Conservation (phyloP, 129 eudicot species). For the Apium graveolens region DNA sequence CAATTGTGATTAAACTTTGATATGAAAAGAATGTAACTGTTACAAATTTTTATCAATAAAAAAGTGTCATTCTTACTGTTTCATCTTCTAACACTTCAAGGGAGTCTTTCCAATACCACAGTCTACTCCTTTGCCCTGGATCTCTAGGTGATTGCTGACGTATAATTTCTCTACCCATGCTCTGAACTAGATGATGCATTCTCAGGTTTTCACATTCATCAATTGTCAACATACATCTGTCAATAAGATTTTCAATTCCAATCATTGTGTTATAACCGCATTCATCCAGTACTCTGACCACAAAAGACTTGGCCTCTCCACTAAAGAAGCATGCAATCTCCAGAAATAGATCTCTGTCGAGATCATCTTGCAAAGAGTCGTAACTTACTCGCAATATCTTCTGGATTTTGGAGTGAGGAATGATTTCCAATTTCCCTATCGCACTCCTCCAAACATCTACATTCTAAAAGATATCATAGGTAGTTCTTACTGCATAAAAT, state of each 20-base stretch:
- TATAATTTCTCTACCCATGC: constrained; percentile 24
- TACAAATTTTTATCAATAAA: too few relatives aligned
- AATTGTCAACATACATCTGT: constrained; percentile 21
- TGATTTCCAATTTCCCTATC: constrained; percentile 10
- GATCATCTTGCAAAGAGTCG: constrained; percentile 8
- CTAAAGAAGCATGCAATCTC: constrained; percentile 37
- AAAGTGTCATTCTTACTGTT: background rate
- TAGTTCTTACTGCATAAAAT: too few relatives aligned
- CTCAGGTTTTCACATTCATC: background rate
- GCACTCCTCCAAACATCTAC: constrained; percentile 13
- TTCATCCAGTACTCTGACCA: constrained; percentile 14
- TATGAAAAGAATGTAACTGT: background rate
- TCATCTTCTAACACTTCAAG: constrained; percentile 20
- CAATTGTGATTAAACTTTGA: background rate
- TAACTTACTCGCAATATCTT: constrained; percentile 20
- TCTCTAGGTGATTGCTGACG: constrained; percentile 22
- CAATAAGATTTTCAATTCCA: constrained; percentile 27
- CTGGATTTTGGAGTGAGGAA: background rate
- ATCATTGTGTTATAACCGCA: constrained; percentile 12
- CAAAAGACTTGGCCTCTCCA: constrained; percentile 16
- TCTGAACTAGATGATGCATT: constrained; percentile 30
- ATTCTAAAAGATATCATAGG: too few relatives aligned
- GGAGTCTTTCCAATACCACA: constrained; percentile 21
- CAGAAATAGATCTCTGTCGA: constrained; percentile 20
- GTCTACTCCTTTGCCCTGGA: constrained; percentile 15